A percentile compares a stretch with the other conserved stretches of the same genome.
Evolutionary conservation across 2,329 filamentous ascomycete genomes (phyloP).

Genomic region (Leptographium lundbergii): DNA sequence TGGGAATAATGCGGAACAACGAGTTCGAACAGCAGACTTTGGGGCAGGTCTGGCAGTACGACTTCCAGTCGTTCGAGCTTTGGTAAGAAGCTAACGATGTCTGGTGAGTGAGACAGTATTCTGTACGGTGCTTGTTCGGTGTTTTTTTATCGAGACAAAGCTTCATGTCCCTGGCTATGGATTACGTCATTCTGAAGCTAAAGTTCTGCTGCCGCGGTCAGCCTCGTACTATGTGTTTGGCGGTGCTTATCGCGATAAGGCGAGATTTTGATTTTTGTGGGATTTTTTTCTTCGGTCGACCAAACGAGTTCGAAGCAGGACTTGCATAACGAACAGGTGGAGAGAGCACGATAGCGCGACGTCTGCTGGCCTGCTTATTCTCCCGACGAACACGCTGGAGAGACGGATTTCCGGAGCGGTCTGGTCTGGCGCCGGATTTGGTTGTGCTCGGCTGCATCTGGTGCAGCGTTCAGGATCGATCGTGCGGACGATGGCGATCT

Average conservation of each 20-base stretch:
- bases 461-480: not conserved
- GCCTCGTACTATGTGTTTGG: too few species aligned
- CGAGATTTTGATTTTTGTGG: not conserved
- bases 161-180: too few species aligned
- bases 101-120: too few species aligned
- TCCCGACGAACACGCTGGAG: slow-evolving; percentile 5
- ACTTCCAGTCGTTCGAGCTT: too few species aligned
- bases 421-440: slow-evolving; percentile 1
- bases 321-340: not conserved
- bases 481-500: slow-evolving; percentile 7
- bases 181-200: too few species aligned
- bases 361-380: not conserved
- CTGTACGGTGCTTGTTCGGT: too few species aligned
- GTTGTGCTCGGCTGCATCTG: not conserved
- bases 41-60: too few species aligned
- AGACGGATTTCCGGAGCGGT: not conserved
- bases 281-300: not conserved
- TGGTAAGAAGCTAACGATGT: too few species aligned
- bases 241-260: slow-evolving; percentile 10
- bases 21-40: too few species aligned
- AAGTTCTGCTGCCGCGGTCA: too few species aligned
- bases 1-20: too few species aligned
- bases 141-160: too few species aligned
- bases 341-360: not conserved
- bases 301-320: not conserved